A percentile compares a stretch with the other conserved stretches of the same genome.
These are phyloP conservation scores for Pseudogymnoascus verrucosus DNA, from an alignment of 2,329 filamentous ascomycete genomes.

Conservation along the genomic window DNA sequence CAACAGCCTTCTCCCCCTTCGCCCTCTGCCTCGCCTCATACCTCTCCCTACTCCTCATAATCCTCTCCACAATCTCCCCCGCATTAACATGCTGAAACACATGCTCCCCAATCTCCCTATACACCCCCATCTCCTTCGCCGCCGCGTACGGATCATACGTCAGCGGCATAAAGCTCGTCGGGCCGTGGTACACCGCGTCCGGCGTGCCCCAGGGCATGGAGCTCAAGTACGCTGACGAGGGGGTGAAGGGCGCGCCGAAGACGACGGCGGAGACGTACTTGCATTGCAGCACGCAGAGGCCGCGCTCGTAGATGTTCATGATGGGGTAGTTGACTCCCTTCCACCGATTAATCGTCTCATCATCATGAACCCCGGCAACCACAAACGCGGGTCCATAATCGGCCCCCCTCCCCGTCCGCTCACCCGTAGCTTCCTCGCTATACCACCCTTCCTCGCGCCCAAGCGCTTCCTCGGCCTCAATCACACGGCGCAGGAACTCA, in stretches of 20 bases:
- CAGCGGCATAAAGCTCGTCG: slow-evolving; percentile 53
- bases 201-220: slow-evolving; percentile 67
- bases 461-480: slow-evolving; percentile 61
- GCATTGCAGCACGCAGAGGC: slow-evolving; percentile 91
- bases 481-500: slow-evolving; percentile 78
- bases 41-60: slow-evolving; percentile 74
- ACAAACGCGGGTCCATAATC: slow-evolving; percentile 81
- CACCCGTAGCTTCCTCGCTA: slow-evolving; percentile 51
- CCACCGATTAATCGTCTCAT: slow-evolving; percentile 90
- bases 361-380: slow-evolving; percentile 90
- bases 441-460: slow-evolving; percentile 69
- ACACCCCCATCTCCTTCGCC: slow-evolving; percentile 76
- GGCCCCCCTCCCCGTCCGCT: slow-evolving; percentile 55
- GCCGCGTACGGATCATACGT: slow-evolving; percentile 75
- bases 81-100: slow-evolving; percentile 83
- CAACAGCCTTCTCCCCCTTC: slow-evolving; percentile 78
- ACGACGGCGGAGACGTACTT: slow-evolving; percentile 84
- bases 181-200: slow-evolving; percentile 87
- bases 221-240: slow-evolving; percentile 69
- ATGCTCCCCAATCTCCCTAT: slow-evolving; percentile 69
- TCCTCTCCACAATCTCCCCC: slow-evolving; percentile 82
- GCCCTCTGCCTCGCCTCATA: slow-evolving; percentile 88
- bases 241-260: slow-evolving; percentile 83
- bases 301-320: slow-evolving; percentile 98
- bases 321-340: slow-evolving; percentile 98